Evolutionary conservation across 176 grass and related monocot species (phyloP).

Genomic region (Avena sativa): DNA sequence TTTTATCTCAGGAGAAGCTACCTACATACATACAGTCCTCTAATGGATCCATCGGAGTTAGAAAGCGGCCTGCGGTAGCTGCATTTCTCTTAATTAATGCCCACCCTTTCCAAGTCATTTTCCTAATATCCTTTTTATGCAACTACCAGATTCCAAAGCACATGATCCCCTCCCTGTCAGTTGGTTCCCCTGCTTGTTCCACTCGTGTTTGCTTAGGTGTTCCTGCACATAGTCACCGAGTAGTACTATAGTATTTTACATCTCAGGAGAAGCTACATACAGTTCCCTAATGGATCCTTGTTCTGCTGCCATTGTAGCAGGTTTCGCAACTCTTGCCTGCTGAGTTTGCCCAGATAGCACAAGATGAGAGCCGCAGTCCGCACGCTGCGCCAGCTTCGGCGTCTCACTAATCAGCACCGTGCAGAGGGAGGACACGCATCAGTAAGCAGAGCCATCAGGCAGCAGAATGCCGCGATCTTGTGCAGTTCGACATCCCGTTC

Average conservation of each 20-base stretch:
- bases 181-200: conserved; percentile 19
- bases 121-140: not conserved
- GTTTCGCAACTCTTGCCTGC: not conserved
- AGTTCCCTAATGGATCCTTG: conserved; percentile 23
- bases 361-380: conserved; percentile 70
- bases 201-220: conserved; percentile 18
- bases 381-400: conserved; percentile 57
- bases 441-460: conserved; percentile 36
- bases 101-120: conserved; percentile 17
- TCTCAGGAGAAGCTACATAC: conserved; percentile 1
- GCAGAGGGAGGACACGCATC: conserved; percentile 35
- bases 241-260: conserved; percentile 33
- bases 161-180: conserved; percentile 16
- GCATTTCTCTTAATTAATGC: not conserved
- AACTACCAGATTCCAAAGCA: not conserved
- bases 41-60: conserved; percentile 14
- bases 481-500: conserved; percentile 36
- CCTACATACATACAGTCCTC: not conserved
- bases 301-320: conserved; percentile 29
- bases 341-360: conserved; percentile 28
- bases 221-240: not conserved
- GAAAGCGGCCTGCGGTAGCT: not conserved
- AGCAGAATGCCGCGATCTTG: conserved; percentile 44
- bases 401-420: conserved; percentile 31
- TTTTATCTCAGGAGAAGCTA: conserved; percentile 29